Evolutionary conservation across 805 yeast species (phyloP), one percentile per base, ranked within the genome.

Genomic region (Isabelozyma pseudorhagii): DNA sequence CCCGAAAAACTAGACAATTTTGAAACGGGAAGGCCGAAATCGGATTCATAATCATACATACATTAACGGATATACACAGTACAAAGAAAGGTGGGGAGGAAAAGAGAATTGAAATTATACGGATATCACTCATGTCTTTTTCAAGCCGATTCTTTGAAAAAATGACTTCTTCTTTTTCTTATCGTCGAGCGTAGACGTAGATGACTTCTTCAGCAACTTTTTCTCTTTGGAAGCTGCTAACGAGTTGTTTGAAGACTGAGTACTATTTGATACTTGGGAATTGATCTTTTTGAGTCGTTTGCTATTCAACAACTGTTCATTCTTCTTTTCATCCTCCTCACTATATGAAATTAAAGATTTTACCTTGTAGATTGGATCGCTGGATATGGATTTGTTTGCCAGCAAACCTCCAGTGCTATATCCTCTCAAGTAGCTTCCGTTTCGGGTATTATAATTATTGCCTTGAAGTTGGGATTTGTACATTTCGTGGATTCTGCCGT

Each of bases 341-440:
- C 61, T 60, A 52, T 67, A 63, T 38, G 70, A 69, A 28, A 74
- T 65, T 49, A 74, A 57, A 25, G 73, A 66, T 50, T 70, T 70
- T n/a, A 74, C 77, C 52, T 71, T 72, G 60, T 73, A 72, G 14
- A 71, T 69, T 38, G 53, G 58, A 42, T 55, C 56, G 17, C 46
- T 41, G 3, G 38, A 38, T 21, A 15, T 18, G 18, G 9, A 6
- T 8, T 17, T 31, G 29, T 17, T 28, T 11, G 14, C 9, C 31
- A 9, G 13, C 3, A 15, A 38, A 38, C 40, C 40, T 38, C 40
- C 40, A n/a, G n/a, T 38, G 17, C 36, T 31, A 10, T 10, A 31
- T 31, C 36, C n/a, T 31, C 36, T 31, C 10, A 31, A 31, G 8
- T 31, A 10, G n/a, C 40, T 41, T 18, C 40, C 31, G 21, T 36